Conservation (phyloP, 2,329 filamentous ascomycete genomes). For the Diaporthe citriasiana region DNA sequence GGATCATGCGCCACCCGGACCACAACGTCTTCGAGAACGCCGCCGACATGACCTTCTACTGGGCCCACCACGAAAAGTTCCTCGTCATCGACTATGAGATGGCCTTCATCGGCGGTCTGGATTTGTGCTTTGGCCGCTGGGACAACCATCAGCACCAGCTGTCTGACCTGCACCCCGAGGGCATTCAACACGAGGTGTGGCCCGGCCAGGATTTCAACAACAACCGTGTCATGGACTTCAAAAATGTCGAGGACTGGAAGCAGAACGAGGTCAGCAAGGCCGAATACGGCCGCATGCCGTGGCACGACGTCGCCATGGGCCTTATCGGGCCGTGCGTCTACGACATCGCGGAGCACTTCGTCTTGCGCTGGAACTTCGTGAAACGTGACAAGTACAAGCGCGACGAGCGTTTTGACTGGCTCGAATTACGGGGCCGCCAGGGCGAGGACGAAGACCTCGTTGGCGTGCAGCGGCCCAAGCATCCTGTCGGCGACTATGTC, state of each 20-base stretch:
- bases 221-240: conserved; percentile 95
- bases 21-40: conserved; percentile 96
- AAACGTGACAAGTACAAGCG: conserved; percentile 99
- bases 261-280: conserved; percentile 92
- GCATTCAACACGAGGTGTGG: conserved; percentile 86
- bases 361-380: conserved; percentile 95
- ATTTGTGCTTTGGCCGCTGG: conserved; percentile 97
- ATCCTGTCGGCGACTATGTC: conserved; percentile 89
- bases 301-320: conserved; percentile 96
- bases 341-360: conserved; percentile 96
- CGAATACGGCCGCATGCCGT: conserved; percentile 95
- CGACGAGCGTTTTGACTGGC: conserved; percentile 85
- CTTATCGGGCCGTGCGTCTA: conserved; percentile 90
- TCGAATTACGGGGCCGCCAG: conserved; percentile 81
- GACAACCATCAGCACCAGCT: conserved; percentile 88
- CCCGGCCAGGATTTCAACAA: conserved; percentile 99
- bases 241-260: conserved; percentile 92
- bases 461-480: conserved; percentile 88
- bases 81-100: conserved; percentile 92
- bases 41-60: conserved; percentile 97
- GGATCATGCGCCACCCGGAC: conserved; percentile 90
- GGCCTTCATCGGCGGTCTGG: conserved; percentile 94
- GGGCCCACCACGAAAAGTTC: conserved; percentile 98
- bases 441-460: conserved; percentile 87
- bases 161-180: conserved; percentile 88